Evolutionary conservation across 805 yeast species (phyloP), one percentile per base, ranked within the genome.

Genomic region (Pichia eremophila): DNA sequence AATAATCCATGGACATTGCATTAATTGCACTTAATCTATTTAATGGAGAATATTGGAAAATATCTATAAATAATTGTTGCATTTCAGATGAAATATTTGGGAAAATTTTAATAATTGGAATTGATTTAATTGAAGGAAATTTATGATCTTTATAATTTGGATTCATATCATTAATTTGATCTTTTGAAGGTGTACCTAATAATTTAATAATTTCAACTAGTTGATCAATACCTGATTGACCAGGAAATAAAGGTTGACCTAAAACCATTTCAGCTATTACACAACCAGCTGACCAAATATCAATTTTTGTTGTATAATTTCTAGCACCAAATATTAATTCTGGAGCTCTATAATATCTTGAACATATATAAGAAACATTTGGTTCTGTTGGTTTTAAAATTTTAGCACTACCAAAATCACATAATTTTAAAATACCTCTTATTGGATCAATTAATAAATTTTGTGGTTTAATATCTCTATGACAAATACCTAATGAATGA

Each of bases 231-330:
- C 99, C 98, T 51, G 90, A 82, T 64, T 93, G 98, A 41, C 99
- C 99, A 12, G 99, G 99, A 69, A 93, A 93, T 54, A 93, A 71
- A 14, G 99, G 99, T 64, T 89, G 97, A 17, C 99, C 98, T 48
- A 93, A 74, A 53, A 90, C 79, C 59, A 93, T 71, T 68, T 93
- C 99, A 5, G 98, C 98, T 87, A 93, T 89, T 22, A 93, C 99
- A 71, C 99, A 93, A 19, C 96, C 96, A 14, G 95, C 88, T 14
- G 96, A 86, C 99, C 99, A 93, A 43, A 93, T 79, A 64, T 93
- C 99, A 55, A 93, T 93, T 65, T 91, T 90, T 31, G 97, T 89
- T 8, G 98, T 88, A 67, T 93, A 93, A 66, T 90, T 87, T 28
- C 95, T 85, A 14, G 98, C 95, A 18, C 98, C 99, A 70, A 93